phyloP scores from a whole-genome alignment of 176 grass and related monocot species.

The Hsuehochloa calcarea region DNA sequence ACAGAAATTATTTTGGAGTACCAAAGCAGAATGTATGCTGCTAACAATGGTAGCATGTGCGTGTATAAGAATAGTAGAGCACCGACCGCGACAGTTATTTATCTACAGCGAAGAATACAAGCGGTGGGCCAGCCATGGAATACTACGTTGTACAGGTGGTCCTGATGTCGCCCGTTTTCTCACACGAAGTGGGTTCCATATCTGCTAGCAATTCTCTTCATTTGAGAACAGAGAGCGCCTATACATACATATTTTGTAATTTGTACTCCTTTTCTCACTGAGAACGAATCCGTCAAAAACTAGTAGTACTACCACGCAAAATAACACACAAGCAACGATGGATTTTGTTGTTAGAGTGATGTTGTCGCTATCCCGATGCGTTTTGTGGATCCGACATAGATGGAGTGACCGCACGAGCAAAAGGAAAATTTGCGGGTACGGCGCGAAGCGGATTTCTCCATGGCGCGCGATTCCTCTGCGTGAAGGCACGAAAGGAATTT shows the following conservation, averaged over 20 bases:
- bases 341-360: too few species aligned
- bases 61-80: neutral
- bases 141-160: constrained; percentile 14
- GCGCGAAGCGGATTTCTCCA: too few species aligned
- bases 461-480: too few species aligned
- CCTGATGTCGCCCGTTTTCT: neutral
- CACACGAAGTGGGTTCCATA: neutral
- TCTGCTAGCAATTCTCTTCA: neutral
- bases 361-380: too few species aligned
- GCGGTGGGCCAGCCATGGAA: neutral
- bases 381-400: too few species aligned
- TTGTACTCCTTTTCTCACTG: neutral
- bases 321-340: too few species aligned
- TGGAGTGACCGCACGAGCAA: too few species aligned
- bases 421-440: too few species aligned
- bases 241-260: neutral
- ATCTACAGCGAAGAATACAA: neutral
- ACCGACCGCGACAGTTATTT: constrained; percentile 18
- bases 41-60: neutral
- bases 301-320: too few species aligned
- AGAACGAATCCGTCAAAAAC: neutral
- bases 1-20: neutral
- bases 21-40: neutral
- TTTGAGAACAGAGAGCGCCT: neutral
- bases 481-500: too few species aligned